These are phyloP conservation scores for Uromyces viciae-fabae DNA, from an alignment of 1,284 basidiomycete species.

Conservation along the genomic window DNA sequence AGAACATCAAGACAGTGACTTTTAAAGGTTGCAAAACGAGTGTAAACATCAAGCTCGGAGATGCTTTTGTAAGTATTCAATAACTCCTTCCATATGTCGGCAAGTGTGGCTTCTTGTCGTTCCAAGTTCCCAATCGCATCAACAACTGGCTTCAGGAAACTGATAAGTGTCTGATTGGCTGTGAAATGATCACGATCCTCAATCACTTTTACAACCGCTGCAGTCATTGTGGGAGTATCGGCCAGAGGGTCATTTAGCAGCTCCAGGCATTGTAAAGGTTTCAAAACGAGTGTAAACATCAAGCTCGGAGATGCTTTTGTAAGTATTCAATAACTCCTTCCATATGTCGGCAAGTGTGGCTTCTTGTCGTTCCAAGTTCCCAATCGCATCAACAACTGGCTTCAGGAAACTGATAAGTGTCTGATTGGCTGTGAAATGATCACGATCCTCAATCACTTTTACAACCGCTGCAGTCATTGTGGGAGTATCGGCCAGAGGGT, in stretches of 20 bases:
- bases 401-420: neutral
- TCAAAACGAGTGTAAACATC: neutral
- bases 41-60: neutral
- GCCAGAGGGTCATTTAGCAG: neutral
- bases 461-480: neutral
- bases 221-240: neutral
- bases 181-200: constrained; percentile 17
- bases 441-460: neutral
- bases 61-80: neutral
- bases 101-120: neutral
- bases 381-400: constrained; percentile 2
- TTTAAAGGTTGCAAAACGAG: neutral
- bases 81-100: constrained; percentile 9
- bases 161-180: neutral
- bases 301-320: neutral
- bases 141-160: neutral
- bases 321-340: neutral
- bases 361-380: constrained; percentile 2
- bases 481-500: constrained; percentile 12
- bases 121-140: neutral
- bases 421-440: constrained; percentile 29
- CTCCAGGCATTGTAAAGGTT: neutral
- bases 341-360: constrained; percentile 4
- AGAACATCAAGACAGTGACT: neutral
- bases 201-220: neutral